These are phyloP conservation scores for Monosporozyma siamensis DNA, from an alignment of 805 yeast genomes.

Conservation along the genomic window DNA sequence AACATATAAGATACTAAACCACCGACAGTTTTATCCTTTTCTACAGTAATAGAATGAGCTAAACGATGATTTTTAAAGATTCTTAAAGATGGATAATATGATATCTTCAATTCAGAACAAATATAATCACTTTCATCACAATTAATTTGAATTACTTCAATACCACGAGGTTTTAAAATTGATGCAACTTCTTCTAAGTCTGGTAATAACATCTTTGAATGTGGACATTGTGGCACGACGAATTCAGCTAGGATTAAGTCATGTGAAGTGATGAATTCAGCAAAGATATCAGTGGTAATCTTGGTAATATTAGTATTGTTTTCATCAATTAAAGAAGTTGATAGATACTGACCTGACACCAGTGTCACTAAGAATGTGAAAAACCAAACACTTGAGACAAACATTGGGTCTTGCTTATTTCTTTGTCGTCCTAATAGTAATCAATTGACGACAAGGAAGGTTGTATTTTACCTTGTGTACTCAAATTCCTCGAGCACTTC, in stretches of 20 bases:
- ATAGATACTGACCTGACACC: neutral
- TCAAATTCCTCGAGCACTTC: too few relatives aligned
- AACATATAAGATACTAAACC: conserved; percentile 71
- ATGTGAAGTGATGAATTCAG: conserved; percentile 54
- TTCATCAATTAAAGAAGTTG: neutral
- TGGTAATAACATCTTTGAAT: conserved; percentile 79
- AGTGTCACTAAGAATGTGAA: neutral
- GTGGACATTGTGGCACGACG: conserved; percentile 96
- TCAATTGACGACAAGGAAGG: too few relatives aligned
- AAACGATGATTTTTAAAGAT: conserved; percentile 48
- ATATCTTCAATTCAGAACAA: conserved; percentile 56
- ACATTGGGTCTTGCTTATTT: too few relatives aligned
- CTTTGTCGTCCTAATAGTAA: too few relatives aligned
- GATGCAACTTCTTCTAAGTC: conserved; percentile 73
- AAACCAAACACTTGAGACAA: neutral
- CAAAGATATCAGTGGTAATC: conserved; percentile 33
- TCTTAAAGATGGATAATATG: conserved; percentile 77
- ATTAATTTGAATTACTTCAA: conserved; percentile 72
- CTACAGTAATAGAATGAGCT: conserved; percentile 48
- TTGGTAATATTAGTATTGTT: conserved; percentile 1
- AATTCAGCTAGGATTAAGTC: conserved; percentile 78
- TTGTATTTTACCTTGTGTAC: too few relatives aligned
- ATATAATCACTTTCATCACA: conserved; percentile 67
- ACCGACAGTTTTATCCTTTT: conserved; percentile 72
- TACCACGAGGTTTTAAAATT: conserved; percentile 49